Evolutionary conservation across 371 early-diverging fungal genomes (phyloP), one percentile per base, ranked within the genome.

Genomic region (Syncephalastrum monosporum): DNA sequence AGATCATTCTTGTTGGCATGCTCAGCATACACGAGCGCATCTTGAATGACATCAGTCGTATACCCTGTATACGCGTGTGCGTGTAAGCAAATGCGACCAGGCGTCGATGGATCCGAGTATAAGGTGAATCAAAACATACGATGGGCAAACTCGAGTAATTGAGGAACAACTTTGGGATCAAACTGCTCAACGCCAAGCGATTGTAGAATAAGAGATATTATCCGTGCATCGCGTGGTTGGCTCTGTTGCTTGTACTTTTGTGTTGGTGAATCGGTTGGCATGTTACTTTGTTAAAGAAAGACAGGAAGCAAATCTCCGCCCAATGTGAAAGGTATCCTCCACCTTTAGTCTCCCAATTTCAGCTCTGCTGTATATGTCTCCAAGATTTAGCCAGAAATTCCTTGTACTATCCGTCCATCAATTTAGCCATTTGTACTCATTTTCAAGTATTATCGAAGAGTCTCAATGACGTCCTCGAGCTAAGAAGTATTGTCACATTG

Each of bases 151-250:
- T 99, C 99, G 15, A 98, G 79, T 48, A 99, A 76, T 72, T 97
- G 98, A 55, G 93, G 91, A 42, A 98, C 90, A 7, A 99, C 99
- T 71, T 92, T 89, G 10, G 98, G 97, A 65, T 98, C 98, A 68
- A 92, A 97, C 57, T 98, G 97, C 53, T 93, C 90, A 16, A 99
- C 89, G 10, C 94, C 98, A 25, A 93, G 82, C 3, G 96, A 90
- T 63, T 93, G 87, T 41, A 99, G 73, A 29, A 99, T 86, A 53
- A 99, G 74, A 2, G 96, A 91, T 55, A 99, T 88, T 21, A 98
- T 86, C 76, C 91, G 89, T 21, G 95, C 96, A 73, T 96, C 95
- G 27, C 93, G 79, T 13, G 99, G 99, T 50, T 70, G 69, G 16
- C 58, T 41, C 43, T 61, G 60, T 29, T 60, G 60, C 49, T 60